Base-by-base conservation (phyloP, 371 early-diverging fungal species). In the Mortierella sp. region DNA sequence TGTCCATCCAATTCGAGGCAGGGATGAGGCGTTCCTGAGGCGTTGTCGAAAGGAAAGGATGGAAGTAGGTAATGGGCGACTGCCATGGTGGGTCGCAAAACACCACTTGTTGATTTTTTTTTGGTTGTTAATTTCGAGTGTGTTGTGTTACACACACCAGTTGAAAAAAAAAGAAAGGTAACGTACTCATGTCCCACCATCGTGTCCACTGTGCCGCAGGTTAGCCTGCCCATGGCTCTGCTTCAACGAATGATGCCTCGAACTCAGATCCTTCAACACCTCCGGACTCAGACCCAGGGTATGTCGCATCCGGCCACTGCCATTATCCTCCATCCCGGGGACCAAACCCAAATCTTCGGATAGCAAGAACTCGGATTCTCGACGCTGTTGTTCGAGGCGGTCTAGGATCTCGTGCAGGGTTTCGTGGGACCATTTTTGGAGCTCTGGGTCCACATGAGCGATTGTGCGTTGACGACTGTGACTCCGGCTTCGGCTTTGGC, bases 201-300 rank as follows among this genome's bases (percentile, higher is more conserved):
- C 43, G 41, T 76, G 14, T 82, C 75, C 75, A 21, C 78, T 71
- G 29, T 82, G 82, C 46, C 82, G 70, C 5, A 82, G 72, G 43
- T 82, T 82, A 54, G 82, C 82, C 43, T 82, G 78, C n/a, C 82
- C 82, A 71, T 82, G 82, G 58, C 75, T 82, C 63, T 82, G 82
- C 51, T 56, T 56, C 29, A 82, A n/a, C 18, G 78, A 58, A 14
- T 35, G 63, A 46, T 56, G 60, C 11, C 38, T 35, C 41, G 32
- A 29, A 35, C 29, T 43, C 4, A 43, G 49, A 3, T 58, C 75
- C 56, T 14, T 38, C 72, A 82, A 29, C n/a, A 78, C 35, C n/a
- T 74, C 70, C 1, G 82, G 78, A 48, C 74, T 78, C 56, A 75
- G n/a, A 4, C 27, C 41, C 24, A 75, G 72, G 2, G 75, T 75